Percentiles rank a stretch among this genome's conserved stretches.
These are phyloP conservation scores for Thyridium curvatum DNA, from an alignment of 2,329 filamentous ascomycete species.

Conservation along the genomic window DNA sequence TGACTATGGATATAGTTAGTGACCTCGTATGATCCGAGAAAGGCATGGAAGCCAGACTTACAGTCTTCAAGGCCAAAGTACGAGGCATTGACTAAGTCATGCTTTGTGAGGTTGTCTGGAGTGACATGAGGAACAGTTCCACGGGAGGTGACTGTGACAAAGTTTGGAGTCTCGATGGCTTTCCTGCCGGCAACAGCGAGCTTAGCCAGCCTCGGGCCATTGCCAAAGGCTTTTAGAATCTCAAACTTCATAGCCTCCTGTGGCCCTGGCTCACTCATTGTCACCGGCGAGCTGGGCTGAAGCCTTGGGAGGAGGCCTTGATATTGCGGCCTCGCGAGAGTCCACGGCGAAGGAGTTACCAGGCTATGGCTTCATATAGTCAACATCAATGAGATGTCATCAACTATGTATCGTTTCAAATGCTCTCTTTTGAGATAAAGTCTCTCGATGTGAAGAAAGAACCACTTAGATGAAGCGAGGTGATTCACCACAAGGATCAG, in stretches of 20 bases:
- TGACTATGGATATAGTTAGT: slow-evolving; percentile 32
- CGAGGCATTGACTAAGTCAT: slow-evolving; percentile 60
- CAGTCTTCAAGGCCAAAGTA: slow-evolving; percentile 92
- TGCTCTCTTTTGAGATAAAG: too few relatives aligned
- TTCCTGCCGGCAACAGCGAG: slow-evolving; percentile 56
- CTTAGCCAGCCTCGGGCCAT: slow-evolving; percentile 54
- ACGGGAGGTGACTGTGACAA: slow-evolving; percentile 72
- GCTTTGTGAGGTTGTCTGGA: slow-evolving; percentile 68
- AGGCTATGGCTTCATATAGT: too few relatives aligned
- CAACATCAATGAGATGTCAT: too few relatives aligned
- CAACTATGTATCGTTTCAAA: too few relatives aligned
- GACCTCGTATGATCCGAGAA: not conserved
- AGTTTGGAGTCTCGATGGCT: slow-evolving; percentile 76
- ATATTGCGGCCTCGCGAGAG: too few relatives aligned
- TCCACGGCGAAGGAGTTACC: too few relatives aligned
- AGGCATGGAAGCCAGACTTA: slow-evolving; percentile 38
- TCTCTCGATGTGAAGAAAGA: too few relatives aligned
- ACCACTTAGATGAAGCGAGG: too few relatives aligned
- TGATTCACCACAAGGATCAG: too few relatives aligned
- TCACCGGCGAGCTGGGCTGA: too few relatives aligned
- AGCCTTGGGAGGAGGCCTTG: too few relatives aligned
- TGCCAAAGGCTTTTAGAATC: slow-evolving; percentile 34
- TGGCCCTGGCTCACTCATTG: slow-evolving; percentile 7
- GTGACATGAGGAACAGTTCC: slow-evolving; percentile 83
- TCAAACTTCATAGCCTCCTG: slow-evolving; percentile 33